A percentile compares a stretch with the other conserved stretches of the same genome.
Evolutionary conservation across 768 basidiomycete species (phyloP).

Genomic region (Dendrothele bispora): DNA sequence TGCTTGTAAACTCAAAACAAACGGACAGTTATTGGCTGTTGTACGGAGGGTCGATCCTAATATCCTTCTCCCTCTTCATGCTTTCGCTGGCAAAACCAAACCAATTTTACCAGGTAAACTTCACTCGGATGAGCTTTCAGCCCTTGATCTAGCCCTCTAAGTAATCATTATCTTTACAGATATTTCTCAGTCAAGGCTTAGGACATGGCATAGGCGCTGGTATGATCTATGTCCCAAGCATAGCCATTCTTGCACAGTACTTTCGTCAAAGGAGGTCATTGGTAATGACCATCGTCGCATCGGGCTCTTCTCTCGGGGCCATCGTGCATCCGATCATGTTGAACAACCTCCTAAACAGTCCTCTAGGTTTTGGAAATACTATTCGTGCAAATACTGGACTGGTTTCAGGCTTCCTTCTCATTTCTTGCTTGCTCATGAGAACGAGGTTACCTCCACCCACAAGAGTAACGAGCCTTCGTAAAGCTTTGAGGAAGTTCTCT

Average conservation of each 20-base stretch:
- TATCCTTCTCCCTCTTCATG: slow-evolving; percentile 50
- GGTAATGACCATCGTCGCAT: slow-evolving; percentile 57
- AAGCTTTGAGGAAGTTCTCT: slow-evolving; percentile 12
- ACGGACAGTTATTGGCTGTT: slow-evolving; percentile 3
- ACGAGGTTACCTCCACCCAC: slow-evolving; percentile 36
- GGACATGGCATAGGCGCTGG: slow-evolving; percentile 59
- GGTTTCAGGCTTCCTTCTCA: slow-evolving; percentile 33
- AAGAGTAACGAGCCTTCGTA: slow-evolving; percentile 5
- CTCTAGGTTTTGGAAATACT: slow-evolving; percentile 42
- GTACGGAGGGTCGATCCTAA: slow-evolving; percentile 1
- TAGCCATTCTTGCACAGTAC: slow-evolving; percentile 55
- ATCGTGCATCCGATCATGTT: slow-evolving; percentile 53
- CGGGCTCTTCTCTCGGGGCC: slow-evolving; percentile 49
- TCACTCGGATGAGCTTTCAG: background rate
- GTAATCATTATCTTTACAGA: slow-evolving; percentile 12
- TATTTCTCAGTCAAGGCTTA: slow-evolving; percentile 55
- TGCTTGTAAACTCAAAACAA: background rate
- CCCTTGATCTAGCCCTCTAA: background rate
- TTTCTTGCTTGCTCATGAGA: slow-evolving; percentile 40
- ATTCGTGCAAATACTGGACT: slow-evolving; percentile 42
- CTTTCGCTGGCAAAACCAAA: slow-evolving; percentile 47
- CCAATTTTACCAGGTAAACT: slow-evolving; percentile 41
- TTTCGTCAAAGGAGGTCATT: slow-evolving; percentile 47
- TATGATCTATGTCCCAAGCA: slow-evolving; percentile 51
- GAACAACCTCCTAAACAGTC: slow-evolving; percentile 38